Conservation (phyloP, 192 early-diverging fungal species). For the Powellomyces hirtus region DNA sequence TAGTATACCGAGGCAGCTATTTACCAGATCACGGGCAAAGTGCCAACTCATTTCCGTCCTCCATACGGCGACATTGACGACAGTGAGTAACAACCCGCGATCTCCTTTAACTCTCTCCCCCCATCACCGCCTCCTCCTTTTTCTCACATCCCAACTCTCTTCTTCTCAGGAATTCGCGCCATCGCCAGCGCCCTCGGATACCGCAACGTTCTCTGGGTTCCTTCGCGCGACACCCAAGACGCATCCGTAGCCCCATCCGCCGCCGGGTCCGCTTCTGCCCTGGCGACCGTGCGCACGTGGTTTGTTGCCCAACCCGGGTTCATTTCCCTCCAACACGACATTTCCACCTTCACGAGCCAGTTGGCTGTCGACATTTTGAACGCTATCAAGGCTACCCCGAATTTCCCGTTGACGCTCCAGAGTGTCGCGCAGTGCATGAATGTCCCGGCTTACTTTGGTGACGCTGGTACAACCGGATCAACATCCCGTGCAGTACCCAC, state of each 20-base stretch:
- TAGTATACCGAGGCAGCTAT: conserved; percentile 58
- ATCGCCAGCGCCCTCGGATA: conserved; percentile 61
- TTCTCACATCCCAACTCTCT: too few species aligned
- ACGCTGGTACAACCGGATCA: neutral
- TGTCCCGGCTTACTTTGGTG: neutral
- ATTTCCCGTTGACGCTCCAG: neutral
- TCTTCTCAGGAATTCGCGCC: conserved; percentile 40
- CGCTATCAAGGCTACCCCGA: neutral
- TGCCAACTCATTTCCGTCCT: conserved; percentile 57
- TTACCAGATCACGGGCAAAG: conserved; percentile 41
- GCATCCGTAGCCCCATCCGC: neutral
- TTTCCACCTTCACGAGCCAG: conserved; percentile 5
- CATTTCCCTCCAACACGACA: conserved; percentile 46
- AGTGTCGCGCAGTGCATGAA: conserved; percentile 4
- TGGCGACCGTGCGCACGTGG: conserved; percentile 7
- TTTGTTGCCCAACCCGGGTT: conserved; percentile 26
- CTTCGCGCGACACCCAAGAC: conserved; percentile 23
- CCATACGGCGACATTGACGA: conserved; percentile 73
- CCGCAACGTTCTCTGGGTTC: conserved; percentile 39
- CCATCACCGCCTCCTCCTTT: too few species aligned
- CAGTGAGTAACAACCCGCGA: too few species aligned
- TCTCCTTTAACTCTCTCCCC: too few species aligned
- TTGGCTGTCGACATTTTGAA: conserved; percentile 1
- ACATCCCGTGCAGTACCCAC: neutral
- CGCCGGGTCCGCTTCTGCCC: neutral